Evolutionary conservation across 345 rosid species (phyloP).

Genomic region (Sisymbrium irio): DNA sequence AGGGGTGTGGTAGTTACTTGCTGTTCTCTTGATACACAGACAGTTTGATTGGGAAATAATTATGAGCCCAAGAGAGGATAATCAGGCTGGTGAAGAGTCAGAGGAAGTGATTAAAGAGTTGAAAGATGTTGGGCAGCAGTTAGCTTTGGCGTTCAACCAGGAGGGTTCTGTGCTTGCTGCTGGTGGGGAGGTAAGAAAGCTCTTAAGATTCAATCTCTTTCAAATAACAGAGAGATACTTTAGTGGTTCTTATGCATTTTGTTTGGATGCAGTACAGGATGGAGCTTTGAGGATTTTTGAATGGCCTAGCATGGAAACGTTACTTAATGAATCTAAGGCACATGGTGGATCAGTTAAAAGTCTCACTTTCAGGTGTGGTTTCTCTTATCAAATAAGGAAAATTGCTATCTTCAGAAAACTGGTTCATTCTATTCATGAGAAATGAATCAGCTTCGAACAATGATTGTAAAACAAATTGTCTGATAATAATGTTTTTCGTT

Average conservation of each 20-base stretch:
- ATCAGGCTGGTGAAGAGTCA: slow-evolving; percentile 47
- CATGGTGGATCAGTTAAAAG: slow-evolving; percentile 61
- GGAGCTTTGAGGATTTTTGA: slow-evolving; percentile 79
- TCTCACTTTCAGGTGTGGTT: slow-evolving; percentile 72
- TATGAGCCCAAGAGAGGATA: slow-evolving; percentile 39
- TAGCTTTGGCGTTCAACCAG: slow-evolving; percentile 62
- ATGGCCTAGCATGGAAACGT: slow-evolving; percentile 84
- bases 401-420: too few relatives aligned
- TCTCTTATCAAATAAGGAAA: neutral
- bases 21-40: slow-evolving; percentile 41
- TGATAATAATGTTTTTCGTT: slow-evolving; percentile 16
- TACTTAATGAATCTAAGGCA: slow-evolving; percentile 62
- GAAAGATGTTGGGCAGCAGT: slow-evolving; percentile 66
- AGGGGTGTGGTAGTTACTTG: neutral
- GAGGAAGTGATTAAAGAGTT: slow-evolving; percentile 55
- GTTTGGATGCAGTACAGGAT: slow-evolving; percentile 79
- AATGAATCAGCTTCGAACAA: neutral
- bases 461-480: slow-evolving; percentile 10
- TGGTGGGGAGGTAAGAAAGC: slow-evolving; percentile 77
- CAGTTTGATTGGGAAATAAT: slow-evolving; percentile 64
- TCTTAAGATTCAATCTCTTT: neutral
- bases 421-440: neutral
- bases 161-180: slow-evolving; percentile 69
- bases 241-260: slow-evolving; percentile 31
- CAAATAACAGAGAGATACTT: neutral